Conservation (phyloP, 306 rosid genomes). For the Carpinus viminea region DNA sequence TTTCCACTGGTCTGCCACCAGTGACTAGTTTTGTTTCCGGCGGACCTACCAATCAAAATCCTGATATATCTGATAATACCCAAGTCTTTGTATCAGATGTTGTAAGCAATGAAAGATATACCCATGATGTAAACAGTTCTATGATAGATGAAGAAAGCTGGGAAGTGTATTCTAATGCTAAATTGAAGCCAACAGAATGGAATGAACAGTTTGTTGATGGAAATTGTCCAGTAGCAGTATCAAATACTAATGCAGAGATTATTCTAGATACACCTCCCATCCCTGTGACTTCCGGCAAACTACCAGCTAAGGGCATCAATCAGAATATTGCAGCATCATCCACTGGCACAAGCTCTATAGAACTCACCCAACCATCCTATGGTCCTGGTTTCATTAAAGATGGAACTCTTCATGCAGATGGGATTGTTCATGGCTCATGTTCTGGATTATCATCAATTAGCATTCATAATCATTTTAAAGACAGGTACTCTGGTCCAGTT, state of each 20-base stretch:
- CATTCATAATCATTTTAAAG: slow-evolving; percentile 32
- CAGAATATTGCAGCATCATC: neutral
- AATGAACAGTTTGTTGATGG: neutral
- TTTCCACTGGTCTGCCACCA: slow-evolving; percentile 1
- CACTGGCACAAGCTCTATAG: neutral
- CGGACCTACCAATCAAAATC: neutral
- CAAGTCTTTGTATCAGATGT: neutral
- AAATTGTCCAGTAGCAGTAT: neutral
- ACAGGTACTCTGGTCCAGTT: slow-evolving; percentile 22
- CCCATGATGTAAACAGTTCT: neutral
- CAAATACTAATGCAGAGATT: neutral
- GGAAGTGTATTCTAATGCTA: slow-evolving; percentile 2
- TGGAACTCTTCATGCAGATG: slow-evolving; percentile 16
- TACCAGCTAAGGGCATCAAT: neutral
- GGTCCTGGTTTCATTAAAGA: slow-evolving; percentile 26
- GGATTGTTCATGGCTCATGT: slow-evolving; percentile 37
- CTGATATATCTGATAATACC: neutral
- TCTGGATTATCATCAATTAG: slow-evolving; percentile 35
- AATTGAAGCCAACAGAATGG: neutral
- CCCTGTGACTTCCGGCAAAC: neutral
- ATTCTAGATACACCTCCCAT: neutral
- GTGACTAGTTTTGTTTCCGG: neutral
- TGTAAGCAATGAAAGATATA: neutral
- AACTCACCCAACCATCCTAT: slow-evolving; percentile 19
- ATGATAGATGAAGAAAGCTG: neutral